Percentiles rank a stretch among this genome's conserved stretches.
These are phyloP conservation scores for Sporisorium scitamineum DNA, from an alignment of 1,284 basidiomycete species.

Conservation along the genomic window DNA sequence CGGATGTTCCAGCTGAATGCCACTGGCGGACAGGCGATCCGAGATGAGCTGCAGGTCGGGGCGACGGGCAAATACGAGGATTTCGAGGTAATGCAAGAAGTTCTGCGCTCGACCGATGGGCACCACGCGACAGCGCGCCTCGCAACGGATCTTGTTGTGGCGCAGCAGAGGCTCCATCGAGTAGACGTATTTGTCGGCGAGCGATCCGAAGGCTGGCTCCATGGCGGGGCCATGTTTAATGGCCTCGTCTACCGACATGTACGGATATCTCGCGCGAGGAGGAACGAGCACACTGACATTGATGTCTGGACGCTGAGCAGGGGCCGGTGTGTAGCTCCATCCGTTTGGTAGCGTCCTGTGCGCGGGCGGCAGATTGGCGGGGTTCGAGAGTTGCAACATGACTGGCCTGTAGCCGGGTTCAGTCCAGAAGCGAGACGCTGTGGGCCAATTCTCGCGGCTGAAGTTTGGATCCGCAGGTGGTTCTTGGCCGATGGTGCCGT, in stretches of 20 bases:
- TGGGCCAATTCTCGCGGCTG: constrained; percentile 43
- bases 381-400: constrained; percentile 34
- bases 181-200: constrained; percentile 51
- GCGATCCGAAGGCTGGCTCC: constrained; percentile 42
- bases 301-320: constrained; percentile 30
- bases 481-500: constrained; percentile 28
- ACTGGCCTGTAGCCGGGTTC: constrained; percentile 61
- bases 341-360: constrained; percentile 26
- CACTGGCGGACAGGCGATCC: constrained; percentile 77
- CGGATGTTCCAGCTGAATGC: constrained; percentile 85
- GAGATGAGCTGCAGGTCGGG: constrained; percentile 86
- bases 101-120: constrained; percentile 38
- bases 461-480: constrained; percentile 45
- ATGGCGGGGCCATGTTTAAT: neutral
- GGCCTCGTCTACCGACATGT: constrained; percentile 28
- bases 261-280: constrained; percentile 24
- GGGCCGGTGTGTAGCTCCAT: constrained; percentile 23
- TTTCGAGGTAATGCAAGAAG: constrained; percentile 79
- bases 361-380: constrained; percentile 8
- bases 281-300: constrained; percentile 50
- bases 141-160: constrained; percentile 42
- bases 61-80: constrained; percentile 91
- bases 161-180: constrained; percentile 48
- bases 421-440: constrained; percentile 50
- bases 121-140: constrained; percentile 54